These are phyloP conservation scores for Debaryomyces psychrophilus DNA, from an alignment of 1,139 yeast species.

Conservation along the genomic window DNA sequence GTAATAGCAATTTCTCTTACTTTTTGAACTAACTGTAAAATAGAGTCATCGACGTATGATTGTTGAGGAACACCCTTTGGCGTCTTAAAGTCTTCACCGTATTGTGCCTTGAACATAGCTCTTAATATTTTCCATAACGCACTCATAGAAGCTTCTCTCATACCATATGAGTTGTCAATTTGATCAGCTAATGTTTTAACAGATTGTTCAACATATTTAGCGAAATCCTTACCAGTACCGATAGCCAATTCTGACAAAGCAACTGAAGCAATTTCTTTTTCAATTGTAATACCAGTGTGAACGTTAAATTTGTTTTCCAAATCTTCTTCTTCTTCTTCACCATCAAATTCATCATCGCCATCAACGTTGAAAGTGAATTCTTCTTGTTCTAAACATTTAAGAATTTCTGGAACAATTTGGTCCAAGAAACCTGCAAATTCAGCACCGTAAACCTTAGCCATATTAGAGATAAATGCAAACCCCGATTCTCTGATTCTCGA, in stretches of 20 bases:
- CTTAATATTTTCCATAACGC: conserved; percentile 82
- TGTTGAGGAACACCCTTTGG: conserved; percentile 75
- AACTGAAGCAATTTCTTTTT: conserved; percentile 95
- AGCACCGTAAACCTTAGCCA: conserved; percentile 92
- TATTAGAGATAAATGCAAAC: conserved; percentile 89
- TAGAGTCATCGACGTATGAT: conserved; percentile 59
- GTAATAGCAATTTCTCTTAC: conserved; percentile 69
- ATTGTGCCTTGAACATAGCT: conserved; percentile 65
- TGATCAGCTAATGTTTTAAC: conserved; percentile 69
- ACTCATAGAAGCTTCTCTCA: conserved; percentile 84
- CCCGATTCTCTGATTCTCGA: conserved; percentile 93
- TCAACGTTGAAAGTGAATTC: conserved; percentile 62
- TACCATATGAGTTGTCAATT: conserved; percentile 84
- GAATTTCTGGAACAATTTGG: conserved; percentile 80
- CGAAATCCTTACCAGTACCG: conserved; percentile 81
- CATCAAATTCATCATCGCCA: conserved; percentile 39
- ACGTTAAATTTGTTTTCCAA: conserved; percentile 75
- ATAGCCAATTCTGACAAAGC: conserved; percentile 87
- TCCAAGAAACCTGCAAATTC: conserved; percentile 88
- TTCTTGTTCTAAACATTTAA: conserved; percentile 81
- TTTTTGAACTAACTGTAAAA: conserved; percentile 62
- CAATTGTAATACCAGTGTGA: conserved; percentile 93
- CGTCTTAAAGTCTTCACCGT: conserved; percentile 55
- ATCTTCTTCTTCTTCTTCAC: conserved; percentile 59
- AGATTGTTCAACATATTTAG: conserved; percentile 75